Evolutionary conservation across 345 rosid species (phyloP), one percentile per base, ranked within the genome.

Genomic region (Populus davidiana): DNA sequence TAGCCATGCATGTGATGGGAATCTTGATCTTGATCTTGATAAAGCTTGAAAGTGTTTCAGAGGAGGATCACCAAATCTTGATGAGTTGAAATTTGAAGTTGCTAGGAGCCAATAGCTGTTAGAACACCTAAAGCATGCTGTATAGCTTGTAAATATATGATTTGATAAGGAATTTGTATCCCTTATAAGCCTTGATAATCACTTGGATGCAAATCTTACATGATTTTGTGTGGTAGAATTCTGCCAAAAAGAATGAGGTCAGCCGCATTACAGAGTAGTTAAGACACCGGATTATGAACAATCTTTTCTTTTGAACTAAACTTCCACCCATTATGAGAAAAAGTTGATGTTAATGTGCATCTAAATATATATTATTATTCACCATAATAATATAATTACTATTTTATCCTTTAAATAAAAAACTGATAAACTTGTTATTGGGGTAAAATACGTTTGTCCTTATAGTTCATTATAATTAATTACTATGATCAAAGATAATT

Each of bases 241-340:
- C 25, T 65, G 79, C 85, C 89, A 85, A 85, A 52, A 80, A 77
- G 75, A 71, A 70, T 78, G 90, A 83, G 84, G 75, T 86, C 83
- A 86, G 86, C 83, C 78, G 75, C 86, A 79, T 70, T 67, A 83
- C 66, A 1, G 69, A 56, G 73, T 65, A 49, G 73, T 59, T 79
- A 81, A 75, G 75, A 69, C 66, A 79, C 39, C 13, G 76, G 78
- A 81, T 78, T 74, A 68, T 73, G n/a, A 65, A 75, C 79, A 54
- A 81, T 85, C 80, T 86, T 79, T 79, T 63, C 86, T 85, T 86
- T 83, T 87, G 76, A 86, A 82, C 79, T 71, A 81, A 83, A 73
- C 86, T 80, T 69, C 83, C 89, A 87, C 86, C 79, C 56, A 78
- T 63, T 29, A 47, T 18, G 73, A 23, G 52, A 5, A 78, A 83